Conservation (phyloP, 169 alveolate genomes). For the Eimeria maxima region DNA sequence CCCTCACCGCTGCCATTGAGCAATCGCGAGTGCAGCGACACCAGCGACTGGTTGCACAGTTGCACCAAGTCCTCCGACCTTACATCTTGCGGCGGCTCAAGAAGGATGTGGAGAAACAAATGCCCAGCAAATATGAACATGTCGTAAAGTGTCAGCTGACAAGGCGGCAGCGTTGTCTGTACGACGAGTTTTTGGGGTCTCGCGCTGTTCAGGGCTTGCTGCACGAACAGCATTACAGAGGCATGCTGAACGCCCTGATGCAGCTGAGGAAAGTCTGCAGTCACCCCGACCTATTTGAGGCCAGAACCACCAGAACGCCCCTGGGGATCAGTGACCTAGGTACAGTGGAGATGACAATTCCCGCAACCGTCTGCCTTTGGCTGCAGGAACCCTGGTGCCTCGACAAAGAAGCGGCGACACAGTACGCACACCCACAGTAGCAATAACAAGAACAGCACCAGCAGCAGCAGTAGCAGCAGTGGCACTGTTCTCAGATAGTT, state of each 20-base stretch:
- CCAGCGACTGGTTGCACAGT: slow-evolving; percentile 90
- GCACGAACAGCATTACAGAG: slow-evolving; percentile 91
- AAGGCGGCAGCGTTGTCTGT: slow-evolving; percentile 95
- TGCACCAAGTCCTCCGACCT: slow-evolving; percentile 98
- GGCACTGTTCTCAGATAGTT: too few relatives aligned
- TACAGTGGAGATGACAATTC: slow-evolving; percentile 13
- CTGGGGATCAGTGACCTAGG: slow-evolving; percentile 58
- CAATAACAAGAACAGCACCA: too few relatives aligned
- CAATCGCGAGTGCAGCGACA: slow-evolving; percentile 84
- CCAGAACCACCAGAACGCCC: slow-evolving; percentile 88
- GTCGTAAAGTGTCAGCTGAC: slow-evolving; percentile 80
- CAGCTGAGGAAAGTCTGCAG: slow-evolving; percentile 99
- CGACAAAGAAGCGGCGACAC: background rate
- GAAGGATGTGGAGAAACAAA: slow-evolving; percentile 99
- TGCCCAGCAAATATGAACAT: slow-evolving; percentile 96
- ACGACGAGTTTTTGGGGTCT: slow-evolving; percentile 97
- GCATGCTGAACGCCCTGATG: slow-evolving; percentile 98
- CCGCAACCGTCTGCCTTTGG: slow-evolving; percentile 77
- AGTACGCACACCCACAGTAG: background rate
- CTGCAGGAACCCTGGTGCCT: slow-evolving; percentile 81
- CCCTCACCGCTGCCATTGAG: slow-evolving; percentile 96
- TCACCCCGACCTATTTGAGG: slow-evolving; percentile 99
- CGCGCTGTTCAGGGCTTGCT: slow-evolving; percentile 86
- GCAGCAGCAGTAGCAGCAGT: too few relatives aligned
- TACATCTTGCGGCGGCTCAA: slow-evolving; percentile 98